Conservation (phyloP, 169 alveolate species). For the Plasmodium inui region DNA sequence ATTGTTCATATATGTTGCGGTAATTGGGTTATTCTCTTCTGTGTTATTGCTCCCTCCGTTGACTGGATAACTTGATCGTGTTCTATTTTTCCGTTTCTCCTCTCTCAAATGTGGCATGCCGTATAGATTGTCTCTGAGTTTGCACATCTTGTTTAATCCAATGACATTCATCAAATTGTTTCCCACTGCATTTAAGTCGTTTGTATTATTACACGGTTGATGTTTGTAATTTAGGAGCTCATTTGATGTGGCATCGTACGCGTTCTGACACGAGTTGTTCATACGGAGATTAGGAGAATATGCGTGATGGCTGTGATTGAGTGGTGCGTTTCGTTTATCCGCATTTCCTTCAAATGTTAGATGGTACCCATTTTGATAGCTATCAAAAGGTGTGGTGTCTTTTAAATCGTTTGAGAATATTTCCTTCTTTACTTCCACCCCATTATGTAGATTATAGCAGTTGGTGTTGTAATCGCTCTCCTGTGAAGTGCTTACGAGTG, state of each 20-base stretch:
- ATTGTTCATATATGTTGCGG: neutral
- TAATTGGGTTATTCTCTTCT: neutral
- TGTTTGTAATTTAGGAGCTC: neutral
- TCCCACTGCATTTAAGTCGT: neutral
- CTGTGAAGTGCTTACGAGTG: neutral
- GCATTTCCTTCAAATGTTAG: neutral
- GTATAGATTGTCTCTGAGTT: neutral
- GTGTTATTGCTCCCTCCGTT: neutral
- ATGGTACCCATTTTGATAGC: conserved; percentile 5
- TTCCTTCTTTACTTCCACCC: neutral
- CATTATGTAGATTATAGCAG: neutral
- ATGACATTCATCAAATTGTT: neutral
- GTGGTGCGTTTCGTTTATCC: neutral
- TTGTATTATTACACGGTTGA: neutral
- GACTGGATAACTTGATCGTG: neutral
- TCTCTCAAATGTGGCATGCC: neutral
- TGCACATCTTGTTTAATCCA: neutral
- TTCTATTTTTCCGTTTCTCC: neutral
- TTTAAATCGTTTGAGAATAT: conserved; percentile 6
- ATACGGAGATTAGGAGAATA: neutral
- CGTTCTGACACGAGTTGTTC: neutral
- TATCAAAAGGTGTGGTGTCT: neutral
- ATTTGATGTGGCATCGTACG: neutral
- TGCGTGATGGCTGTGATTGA: neutral
- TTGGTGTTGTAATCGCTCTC: conserved; percentile 8